These are phyloP conservation scores for Beauveria brongniartii DNA, from an alignment of 2,329 filamentous ascomycete genomes.

Conservation along the genomic window DNA sequence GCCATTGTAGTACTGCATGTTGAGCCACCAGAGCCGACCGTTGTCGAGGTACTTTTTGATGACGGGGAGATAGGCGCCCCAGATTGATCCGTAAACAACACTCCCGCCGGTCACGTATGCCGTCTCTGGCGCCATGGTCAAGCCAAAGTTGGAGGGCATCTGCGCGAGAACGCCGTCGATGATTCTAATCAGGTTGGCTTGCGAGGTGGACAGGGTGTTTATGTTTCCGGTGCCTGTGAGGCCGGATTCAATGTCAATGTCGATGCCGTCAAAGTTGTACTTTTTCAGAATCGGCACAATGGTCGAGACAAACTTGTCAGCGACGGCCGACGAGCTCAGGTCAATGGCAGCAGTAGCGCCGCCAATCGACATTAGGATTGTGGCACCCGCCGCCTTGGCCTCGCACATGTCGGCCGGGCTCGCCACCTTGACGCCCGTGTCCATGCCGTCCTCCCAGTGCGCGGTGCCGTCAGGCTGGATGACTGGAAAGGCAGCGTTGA, in stretches of 20 bases:
- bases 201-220: slow-evolving; percentile 22
- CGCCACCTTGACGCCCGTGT: slow-evolving; percentile 22
- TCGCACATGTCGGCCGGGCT: slow-evolving; percentile 25
- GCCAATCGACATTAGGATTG: slow-evolving; percentile 27
- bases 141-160: slow-evolving; percentile 50
- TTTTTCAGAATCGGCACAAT: slow-evolving; percentile 27
- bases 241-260: slow-evolving; percentile 28
- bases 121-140: slow-evolving; percentile 39
- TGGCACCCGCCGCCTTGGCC: slow-evolving; percentile 26
- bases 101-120: slow-evolving; percentile 27
- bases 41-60: slow-evolving; percentile 30
- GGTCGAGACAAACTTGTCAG: slow-evolving; percentile 27
- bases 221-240: slow-evolving; percentile 24
- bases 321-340: slow-evolving; percentile 23
- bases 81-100: slow-evolving; percentile 25
- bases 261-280: slow-evolving; percentile 30
- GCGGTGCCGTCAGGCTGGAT: slow-evolving; percentile 26
- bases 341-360: slow-evolving; percentile 26
- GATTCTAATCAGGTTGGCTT: slow-evolving; percentile 27
- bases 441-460: slow-evolving; percentile 26
- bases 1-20: slow-evolving; percentile 32
- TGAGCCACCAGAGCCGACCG: slow-evolving; percentile 28
- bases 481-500: slow-evolving; percentile 27
- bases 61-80: slow-evolving; percentile 28
- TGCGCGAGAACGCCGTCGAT: slow-evolving; percentile 29